Conservation (phyloP, 2,329 filamentous ascomycete genomes). For the Hirsutella minnesotensis region DNA sequence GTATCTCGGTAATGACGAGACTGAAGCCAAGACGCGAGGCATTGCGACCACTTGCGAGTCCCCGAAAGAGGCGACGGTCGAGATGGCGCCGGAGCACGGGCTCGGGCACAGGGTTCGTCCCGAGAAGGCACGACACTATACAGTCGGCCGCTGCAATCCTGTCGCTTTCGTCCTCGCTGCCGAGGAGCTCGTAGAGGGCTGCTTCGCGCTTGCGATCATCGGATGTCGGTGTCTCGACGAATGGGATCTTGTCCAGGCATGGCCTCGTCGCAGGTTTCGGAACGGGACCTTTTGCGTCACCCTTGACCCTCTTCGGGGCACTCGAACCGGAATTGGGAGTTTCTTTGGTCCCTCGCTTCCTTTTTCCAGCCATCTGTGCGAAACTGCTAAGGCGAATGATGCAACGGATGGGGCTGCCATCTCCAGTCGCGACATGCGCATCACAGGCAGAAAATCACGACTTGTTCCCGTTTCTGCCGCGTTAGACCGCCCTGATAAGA, state of each 20-base stretch:
- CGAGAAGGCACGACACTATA: constrained; percentile 44
- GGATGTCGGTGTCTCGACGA: constrained; percentile 37
- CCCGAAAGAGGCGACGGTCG: constrained; percentile 64
- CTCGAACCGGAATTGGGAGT: background rate
- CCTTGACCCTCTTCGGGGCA: constrained; percentile 20
- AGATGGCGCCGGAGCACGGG: constrained; percentile 44
- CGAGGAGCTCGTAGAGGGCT: constrained; percentile 47
- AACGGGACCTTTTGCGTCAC: constrained; percentile 10
- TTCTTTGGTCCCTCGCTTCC: constrained; percentile 13
- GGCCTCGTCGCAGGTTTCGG: constrained; percentile 12
- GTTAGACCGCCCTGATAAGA: background rate
- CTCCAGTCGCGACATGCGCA: background rate
- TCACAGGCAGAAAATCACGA: background rate
- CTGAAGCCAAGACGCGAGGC: constrained; percentile 83
- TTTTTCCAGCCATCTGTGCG: constrained; percentile 18
- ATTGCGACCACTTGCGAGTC: constrained; percentile 81
- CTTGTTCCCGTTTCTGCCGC: background rate
- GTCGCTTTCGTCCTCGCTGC: constrained; percentile 44
- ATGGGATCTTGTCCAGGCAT: constrained; percentile 25
- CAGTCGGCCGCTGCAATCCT: constrained; percentile 47
- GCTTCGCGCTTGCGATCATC: constrained; percentile 48
- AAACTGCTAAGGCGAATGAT: background rate
- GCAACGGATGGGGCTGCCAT: background rate
- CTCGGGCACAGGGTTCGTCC: constrained; percentile 36
- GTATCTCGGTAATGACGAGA: constrained; percentile 70